Conservation (phyloP, 805 yeast species). For the Candida insectorum region DNA sequence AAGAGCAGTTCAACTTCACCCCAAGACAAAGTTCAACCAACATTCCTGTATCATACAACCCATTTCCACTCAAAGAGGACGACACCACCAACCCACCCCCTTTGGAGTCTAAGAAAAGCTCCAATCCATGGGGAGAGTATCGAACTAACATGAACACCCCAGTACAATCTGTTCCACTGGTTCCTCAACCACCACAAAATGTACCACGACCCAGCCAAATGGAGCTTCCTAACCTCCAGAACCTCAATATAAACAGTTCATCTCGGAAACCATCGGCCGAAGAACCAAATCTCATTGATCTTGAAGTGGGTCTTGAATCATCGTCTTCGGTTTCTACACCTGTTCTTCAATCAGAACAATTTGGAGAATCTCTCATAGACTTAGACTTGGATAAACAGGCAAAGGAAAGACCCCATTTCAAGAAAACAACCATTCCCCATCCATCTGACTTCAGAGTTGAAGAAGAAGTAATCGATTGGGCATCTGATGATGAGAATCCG, state of each 20-base stretch:
- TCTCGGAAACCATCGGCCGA: constrained; percentile 9
- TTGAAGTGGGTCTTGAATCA: constrained; percentile 29
- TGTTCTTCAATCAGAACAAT: constrained; percentile 1
- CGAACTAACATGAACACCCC: no score
- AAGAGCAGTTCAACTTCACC: no score
- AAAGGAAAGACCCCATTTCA: constrained; percentile 22
- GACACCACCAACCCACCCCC: no score
- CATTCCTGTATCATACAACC: no score
- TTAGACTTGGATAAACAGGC: constrained; percentile 19
- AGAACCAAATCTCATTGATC: constrained; percentile 31
- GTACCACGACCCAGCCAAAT: no score
- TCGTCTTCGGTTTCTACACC: constrained; percentile 8
- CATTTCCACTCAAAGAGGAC: no score
- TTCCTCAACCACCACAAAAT: constrained; percentile 1
- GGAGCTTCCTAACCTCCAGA: not conserved
- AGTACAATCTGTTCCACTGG: not conserved
- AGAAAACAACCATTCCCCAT: constrained; percentile 26
- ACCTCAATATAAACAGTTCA: not conserved
- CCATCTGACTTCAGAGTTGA: constrained; percentile 31
- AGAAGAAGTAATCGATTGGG: constrained; percentile 45
- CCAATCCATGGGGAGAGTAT: constrained; percentile 37
- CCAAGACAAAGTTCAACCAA: no score
- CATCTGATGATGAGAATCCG: constrained; percentile 43
- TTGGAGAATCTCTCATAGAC: constrained; percentile 20
- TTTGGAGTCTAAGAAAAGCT: constrained; percentile 3